Evolutionary conservation across 345 rosid species (phyloP).

Genomic region (Euphorbia pulcherrima): DNA sequence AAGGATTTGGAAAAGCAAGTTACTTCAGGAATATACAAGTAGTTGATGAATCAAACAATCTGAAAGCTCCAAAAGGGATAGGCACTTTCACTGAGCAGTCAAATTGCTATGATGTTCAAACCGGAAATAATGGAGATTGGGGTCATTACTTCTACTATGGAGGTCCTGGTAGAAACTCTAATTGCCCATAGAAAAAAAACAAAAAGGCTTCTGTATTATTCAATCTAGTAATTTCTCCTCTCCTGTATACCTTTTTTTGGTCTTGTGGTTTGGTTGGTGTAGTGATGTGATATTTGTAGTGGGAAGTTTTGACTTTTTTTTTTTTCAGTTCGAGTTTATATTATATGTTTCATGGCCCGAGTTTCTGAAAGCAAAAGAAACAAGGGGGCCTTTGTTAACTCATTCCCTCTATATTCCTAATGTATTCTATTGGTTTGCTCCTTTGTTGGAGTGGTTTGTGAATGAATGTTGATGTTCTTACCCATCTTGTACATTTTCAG

Average conservation of each 20-base stretch:
- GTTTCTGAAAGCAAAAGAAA: slow-evolving; percentile 47
- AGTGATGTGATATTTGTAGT: slow-evolving; percentile 34
- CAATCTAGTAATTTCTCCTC: slow-evolving; percentile 35
- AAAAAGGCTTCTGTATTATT: slow-evolving; percentile 41
- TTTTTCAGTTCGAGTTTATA: slow-evolving; percentile 6
- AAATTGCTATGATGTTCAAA: slow-evolving; percentile 89
- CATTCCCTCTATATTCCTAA: neutral
- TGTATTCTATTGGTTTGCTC: slow-evolving; percentile 47
- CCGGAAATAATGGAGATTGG: slow-evolving; percentile 85
- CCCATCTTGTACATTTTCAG: neutral
- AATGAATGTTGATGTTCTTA: slow-evolving; percentile 19
- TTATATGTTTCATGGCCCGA: slow-evolving; percentile 30
- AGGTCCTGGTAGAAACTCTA: slow-evolving; percentile 84
- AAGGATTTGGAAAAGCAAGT: slow-evolving; percentile 90
- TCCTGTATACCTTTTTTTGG: slow-evolving; percentile 24
- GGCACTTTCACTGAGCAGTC: slow-evolving; percentile 94
- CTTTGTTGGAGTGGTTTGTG: slow-evolving; percentile 39
- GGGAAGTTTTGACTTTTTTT: slow-evolving; percentile 47
- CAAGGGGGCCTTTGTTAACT: slow-evolving; percentile 33
- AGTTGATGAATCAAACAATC: slow-evolving; percentile 84
- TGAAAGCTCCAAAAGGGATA: slow-evolving; percentile 79
- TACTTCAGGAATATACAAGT: slow-evolving; percentile 89
- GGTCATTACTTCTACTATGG: slow-evolving; percentile 97
- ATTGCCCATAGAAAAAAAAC: slow-evolving; percentile 48
- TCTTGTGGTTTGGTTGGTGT: slow-evolving; percentile 34